Base-by-base conservation (phyloP, 331 rosid species). In the Quercus phellos region DNA sequence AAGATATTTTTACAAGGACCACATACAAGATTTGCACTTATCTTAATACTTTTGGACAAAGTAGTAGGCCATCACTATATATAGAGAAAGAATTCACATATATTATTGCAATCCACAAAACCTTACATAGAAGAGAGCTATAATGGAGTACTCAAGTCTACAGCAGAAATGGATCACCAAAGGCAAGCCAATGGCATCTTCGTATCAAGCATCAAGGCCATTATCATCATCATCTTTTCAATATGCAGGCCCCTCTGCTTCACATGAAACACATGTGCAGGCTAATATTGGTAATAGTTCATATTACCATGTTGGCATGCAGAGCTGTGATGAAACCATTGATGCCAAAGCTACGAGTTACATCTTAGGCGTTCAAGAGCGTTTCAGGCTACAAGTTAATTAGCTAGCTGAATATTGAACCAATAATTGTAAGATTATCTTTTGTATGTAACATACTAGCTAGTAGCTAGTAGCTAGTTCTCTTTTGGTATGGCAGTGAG, bases 291-390 rank as follows among this genome's bases (percentile, higher is more conserved):
- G 18, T 14, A 10, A 19, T 6, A 22, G 0, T 63, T 27, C 68
- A 27, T 12, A 29, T 61, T 12, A 14, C 38, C 68, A 5, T 27
- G 38, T 61, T 26, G 68, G 11, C 2, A 17, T 4, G 13, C 17
- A 24, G 16, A 9, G 61, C 6, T 46, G 51, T 51, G 77, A 60
- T 0, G 77, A 72, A 61, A 19, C 21, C 67, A 72, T 79, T 16
- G 82, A 79, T 22, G 82, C 73, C 56, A 72, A 64, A 51, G 82
- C 82, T 63, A 51, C 73, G 14, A 79, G 68, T 16, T 79, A 61
- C 30, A 79, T 79, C 54, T 72, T 30, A 11, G 21, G 55, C 29
- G 82, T 79, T 68, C 82, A 51, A 51, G 30, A 51, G 12, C 73
- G 82, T 24, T 79, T 79, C 55, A 51, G 55, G 73, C 73, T 38